These are phyloP conservation scores for Dactylonectria macrodidyma DNA, from an alignment of 2,329 filamentous ascomycete genomes.

Conservation along the genomic window DNA sequence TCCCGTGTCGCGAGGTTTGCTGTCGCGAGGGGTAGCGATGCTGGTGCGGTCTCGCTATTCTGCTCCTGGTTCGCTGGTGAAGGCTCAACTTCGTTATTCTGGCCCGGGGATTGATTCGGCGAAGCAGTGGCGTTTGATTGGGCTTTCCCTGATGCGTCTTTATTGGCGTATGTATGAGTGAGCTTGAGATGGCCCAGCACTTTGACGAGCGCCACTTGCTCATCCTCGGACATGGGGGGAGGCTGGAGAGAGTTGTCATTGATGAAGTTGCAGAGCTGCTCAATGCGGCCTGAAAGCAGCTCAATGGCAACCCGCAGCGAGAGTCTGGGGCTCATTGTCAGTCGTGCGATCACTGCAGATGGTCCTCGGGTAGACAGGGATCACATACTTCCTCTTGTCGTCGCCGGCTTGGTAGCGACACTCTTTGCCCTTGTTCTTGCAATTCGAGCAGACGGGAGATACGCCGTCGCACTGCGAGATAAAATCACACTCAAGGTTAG, in stretches of 20 bases:
- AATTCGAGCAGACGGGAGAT: conserved; percentile 37
- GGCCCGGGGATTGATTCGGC: conserved; percentile 10
- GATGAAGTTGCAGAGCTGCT: conserved; percentile 54
- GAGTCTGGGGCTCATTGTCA: conserved; percentile 15
- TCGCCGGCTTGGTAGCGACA: conserved; percentile 39
- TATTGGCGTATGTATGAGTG: conserved; percentile 31
- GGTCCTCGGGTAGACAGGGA: not conserved
- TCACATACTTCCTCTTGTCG: conserved; percentile 38
- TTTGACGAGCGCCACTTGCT: conserved; percentile 33
- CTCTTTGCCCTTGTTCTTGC: conserved; percentile 38
- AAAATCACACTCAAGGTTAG: too few relatives aligned
- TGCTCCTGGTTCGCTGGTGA: conserved; percentile 6
- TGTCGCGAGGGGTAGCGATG: too few relatives aligned
- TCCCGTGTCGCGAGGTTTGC: too few relatives aligned
- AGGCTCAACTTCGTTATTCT: not conserved
- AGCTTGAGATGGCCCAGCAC: conserved; percentile 35
- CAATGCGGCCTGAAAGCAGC: conserved; percentile 33
- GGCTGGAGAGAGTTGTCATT: conserved; percentile 55
- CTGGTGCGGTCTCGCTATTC: not conserved
- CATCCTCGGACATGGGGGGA: conserved; percentile 52
- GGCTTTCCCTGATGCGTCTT: conserved; percentile 23
- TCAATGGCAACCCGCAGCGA: conserved; percentile 37
- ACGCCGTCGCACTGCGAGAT: conserved; percentile 34
- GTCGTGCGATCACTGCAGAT: not conserved
- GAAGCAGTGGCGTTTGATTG: conserved; percentile 15